Evolutionary conservation across 495 filamentous ascomycete genomes (phyloP), one percentile per base, ranked within the genome.

Genomic region (Xylaria telfairii): DNA sequence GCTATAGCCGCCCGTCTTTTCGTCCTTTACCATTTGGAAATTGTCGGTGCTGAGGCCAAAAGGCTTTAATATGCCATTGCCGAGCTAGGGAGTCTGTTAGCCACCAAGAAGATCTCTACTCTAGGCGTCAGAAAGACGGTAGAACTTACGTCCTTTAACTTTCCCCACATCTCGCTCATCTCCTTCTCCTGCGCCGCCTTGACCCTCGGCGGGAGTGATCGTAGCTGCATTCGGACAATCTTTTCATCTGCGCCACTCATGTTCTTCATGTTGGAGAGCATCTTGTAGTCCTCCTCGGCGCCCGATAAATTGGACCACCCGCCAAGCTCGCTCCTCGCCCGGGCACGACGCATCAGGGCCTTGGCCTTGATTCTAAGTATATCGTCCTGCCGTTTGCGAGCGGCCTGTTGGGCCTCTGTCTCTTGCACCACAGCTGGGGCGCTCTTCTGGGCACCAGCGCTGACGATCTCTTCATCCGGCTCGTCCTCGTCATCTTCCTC

Each of bases 131-230:
- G 37, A 70, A 41, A 8, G 19, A 46, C 15, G 8, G 17, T 3
- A n/a, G 10, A 37, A 87, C 89, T 84, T 67, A 92, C 90, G 75
- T 92, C 90, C 80, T 97, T 98, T 80, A 99, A 80, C 82, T 98
- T 98, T 30, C 90, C 92, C 92, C 97, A 94, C 92, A 98, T 97
- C 80, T 99, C 95, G 8, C 85, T 89, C 86, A 94, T 93, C 81
- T 99, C 96, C 75, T 85, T 90, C 74, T 96, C 90, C 79, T 91
- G 90, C 3, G 94, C 94, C 42, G 86, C 85, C 54, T 93, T 91
- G 49, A 93, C 88, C 71, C 84, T 85, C 28, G 83, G 81, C 3
- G 92, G 91, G 15, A 98, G 83, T 34, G 81, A 81, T 46, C 82
- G 80, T 37, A 97, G 81, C 47, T 92, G 91, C 53, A 83, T 79